Evolutionary conservation across 129 eudicot species (phyloP), one percentile per base, ranked within the genome.

Genomic region (Saussurea involucrata): DNA sequence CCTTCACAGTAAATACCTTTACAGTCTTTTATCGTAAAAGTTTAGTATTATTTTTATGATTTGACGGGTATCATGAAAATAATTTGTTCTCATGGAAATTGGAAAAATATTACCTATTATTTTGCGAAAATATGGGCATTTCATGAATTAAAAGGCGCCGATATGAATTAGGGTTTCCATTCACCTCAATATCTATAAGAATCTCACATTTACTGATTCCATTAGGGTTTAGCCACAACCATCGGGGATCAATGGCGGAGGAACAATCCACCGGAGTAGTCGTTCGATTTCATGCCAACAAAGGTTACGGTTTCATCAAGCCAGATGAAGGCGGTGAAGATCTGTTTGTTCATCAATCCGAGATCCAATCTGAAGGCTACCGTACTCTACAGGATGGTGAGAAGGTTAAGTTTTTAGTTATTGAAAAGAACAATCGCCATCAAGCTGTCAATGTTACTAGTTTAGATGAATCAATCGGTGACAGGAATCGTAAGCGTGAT

Each of bases 311-410:
- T 4, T 93, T 93, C 77, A 93, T 88, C 87, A 82, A 79, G 57
- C 91, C 97, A 29, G 92, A 90, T 18, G 95, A 79, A 17, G 92
- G 89, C 27, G 88, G 83, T 74, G 97, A 85, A 15, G 98, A 93
- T 80, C 88, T 93, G 55, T 93, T 93, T 46, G 97, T 93, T 65
- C 98, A 93, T 69, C 95, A 87, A 21, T 67, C 95, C 3, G 92
- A 87, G 60, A 87, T 93, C 87, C 86, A 84, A 78, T 76, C 88
- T 6, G 95, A 85, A 8, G 97, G 98, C 65, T 88, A 74, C 32
- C 88, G 95, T 0, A 83, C 80, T 11, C 85, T 93, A 12, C 74
- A 63, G 3, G 86, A 78, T 31, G 91, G 91, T 61, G 91, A 89
- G 83, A 68, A 36, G 57, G 98, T 93, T 17, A 92, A 88, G 86